These are phyloP conservation scores for Hymenoscyphus linearis DNA, from an alignment of 2,329 filamentous ascomycete genomes.

Conservation along the genomic window DNA sequence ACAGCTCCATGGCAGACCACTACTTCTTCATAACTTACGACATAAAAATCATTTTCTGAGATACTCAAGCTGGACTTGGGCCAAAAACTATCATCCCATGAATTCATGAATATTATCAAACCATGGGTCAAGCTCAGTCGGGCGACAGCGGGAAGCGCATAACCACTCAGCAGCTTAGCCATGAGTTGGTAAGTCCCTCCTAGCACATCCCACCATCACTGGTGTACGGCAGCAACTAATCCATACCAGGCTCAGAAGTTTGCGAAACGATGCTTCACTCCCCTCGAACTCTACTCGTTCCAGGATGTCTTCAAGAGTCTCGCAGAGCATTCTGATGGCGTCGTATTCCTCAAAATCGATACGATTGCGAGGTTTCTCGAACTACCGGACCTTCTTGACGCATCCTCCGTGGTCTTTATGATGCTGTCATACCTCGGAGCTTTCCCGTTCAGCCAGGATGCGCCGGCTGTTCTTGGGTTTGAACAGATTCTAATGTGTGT, in stretches of 20 bases:
- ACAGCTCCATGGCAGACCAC: neutral
- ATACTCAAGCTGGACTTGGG: neutral
- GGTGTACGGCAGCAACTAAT: constrained; percentile 2
- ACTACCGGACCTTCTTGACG: constrained; percentile 63
- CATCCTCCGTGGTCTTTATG: constrained; percentile 64
- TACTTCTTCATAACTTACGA: neutral
- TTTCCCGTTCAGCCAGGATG: constrained; percentile 67
- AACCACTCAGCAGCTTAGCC: constrained; percentile 30
- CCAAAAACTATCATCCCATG: neutral
- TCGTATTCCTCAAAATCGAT: constrained; percentile 64
- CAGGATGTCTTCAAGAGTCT: constrained; percentile 68
- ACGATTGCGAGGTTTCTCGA: constrained; percentile 68
- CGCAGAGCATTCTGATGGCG: constrained; percentile 55
- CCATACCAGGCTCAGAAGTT: constrained; percentile 52
- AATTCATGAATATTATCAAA: constrained; percentile 6
- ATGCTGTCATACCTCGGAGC: constrained; percentile 67
- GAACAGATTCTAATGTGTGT: constrained; percentile 68
- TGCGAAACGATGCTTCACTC: constrained; percentile 64
- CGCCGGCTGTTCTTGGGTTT: constrained; percentile 63
- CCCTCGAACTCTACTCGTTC: constrained; percentile 68
- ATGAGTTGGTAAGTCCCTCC: constrained; percentile 27
- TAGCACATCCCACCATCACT: constrained; percentile 10
- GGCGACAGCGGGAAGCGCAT: constrained; percentile 20
- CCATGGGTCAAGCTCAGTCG: constrained; percentile 34
- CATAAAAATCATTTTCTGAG: neutral